Conservation (phyloP, 2,329 filamentous ascomycete species). For the Sarocladiaceae sp. region DNA sequence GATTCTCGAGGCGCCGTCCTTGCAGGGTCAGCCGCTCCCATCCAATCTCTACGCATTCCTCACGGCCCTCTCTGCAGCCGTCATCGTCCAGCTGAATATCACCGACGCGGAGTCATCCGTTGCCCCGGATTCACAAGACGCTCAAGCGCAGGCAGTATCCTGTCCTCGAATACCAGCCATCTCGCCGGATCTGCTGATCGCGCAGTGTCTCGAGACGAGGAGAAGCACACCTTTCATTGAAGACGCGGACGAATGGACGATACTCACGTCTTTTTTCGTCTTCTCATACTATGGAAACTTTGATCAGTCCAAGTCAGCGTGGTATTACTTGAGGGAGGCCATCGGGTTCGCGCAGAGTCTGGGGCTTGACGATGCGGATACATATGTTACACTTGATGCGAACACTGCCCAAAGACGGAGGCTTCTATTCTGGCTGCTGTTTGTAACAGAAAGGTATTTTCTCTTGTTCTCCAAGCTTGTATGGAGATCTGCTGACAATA, state of each 20-base stretch:
- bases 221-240: constrained; percentile 12
- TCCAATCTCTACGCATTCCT: constrained; percentile 10
- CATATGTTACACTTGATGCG: constrained; percentile 11
- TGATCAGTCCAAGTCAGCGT: constrained; percentile 13
- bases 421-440: constrained; percentile 18
- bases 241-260: constrained; percentile 15
- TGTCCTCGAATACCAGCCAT: background rate
- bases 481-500: background rate
- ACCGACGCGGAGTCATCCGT: background rate
- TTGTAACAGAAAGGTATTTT: constrained; percentile 16
- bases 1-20: background rate
- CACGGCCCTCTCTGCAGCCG: constrained; percentile 15
- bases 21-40: background rate
- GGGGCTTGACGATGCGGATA: constrained; percentile 13
- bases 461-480: background rate
- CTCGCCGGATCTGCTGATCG: constrained; percentile 13
- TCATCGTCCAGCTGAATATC: constrained; percentile 16
- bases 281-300: constrained; percentile 16
- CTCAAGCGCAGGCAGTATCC: background rate
- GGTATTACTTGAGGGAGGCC: constrained; percentile 17
- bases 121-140: background rate
- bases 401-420: constrained; percentile 12
- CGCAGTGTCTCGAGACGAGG: constrained; percentile 13
- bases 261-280: constrained; percentile 17
- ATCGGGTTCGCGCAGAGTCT: constrained; percentile 16